Percentiles rank a stretch among this genome's conserved stretches.
Conservation (phyloP, 1,284 basidiomycete species). For the Ceratobasidium theobromae region DNA sequence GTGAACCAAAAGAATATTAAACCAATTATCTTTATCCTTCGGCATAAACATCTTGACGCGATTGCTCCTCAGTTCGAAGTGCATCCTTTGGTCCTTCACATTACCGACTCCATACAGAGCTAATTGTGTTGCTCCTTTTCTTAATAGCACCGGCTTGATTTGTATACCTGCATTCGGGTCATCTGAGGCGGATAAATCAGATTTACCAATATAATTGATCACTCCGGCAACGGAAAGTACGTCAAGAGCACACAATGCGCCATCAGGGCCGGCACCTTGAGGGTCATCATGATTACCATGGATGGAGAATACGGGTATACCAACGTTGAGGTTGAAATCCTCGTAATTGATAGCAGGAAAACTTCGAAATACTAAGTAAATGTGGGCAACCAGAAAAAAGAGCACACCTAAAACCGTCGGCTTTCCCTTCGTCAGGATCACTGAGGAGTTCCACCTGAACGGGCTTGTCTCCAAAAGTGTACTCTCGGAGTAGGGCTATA, state of each 20-base stretch:
- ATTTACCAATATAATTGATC: constrained; percentile 96
- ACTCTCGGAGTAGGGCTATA: constrained; percentile 87
- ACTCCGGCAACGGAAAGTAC: constrained; percentile 91
- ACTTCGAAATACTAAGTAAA: constrained; percentile 47
- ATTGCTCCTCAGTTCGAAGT: constrained; percentile 91
- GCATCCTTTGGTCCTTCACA: constrained; percentile 94
- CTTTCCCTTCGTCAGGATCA: constrained; percentile 87
- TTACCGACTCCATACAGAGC: constrained; percentile 97
- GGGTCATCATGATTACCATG: constrained; percentile 99
- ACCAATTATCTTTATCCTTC: constrained; percentile 86
- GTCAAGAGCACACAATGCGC: constrained; percentile 93
- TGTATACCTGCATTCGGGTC: constrained; percentile 79
- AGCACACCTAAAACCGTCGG: constrained; percentile 78
- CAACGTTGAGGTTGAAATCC: constrained; percentile 93
- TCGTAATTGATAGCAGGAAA: constrained; percentile 98
- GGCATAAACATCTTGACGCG: constrained; percentile 97
- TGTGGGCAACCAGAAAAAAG: too few species aligned
- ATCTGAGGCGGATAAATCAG: constrained; percentile 56
- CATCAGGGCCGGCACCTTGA: constrained; percentile 91
- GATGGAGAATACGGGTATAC: constrained; percentile 96
- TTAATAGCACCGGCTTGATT: constrained; percentile 85
- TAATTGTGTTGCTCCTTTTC: constrained; percentile 84
- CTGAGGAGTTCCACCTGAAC: constrained; percentile 88
- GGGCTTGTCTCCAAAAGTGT: constrained; percentile 85
- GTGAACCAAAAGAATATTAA: constrained; percentile 91